Evolutionary conservation across 164 flowering plant genomes (phyloP), one percentile per base, ranked within the genome.

Genomic region (Vitis riparia): DNA sequence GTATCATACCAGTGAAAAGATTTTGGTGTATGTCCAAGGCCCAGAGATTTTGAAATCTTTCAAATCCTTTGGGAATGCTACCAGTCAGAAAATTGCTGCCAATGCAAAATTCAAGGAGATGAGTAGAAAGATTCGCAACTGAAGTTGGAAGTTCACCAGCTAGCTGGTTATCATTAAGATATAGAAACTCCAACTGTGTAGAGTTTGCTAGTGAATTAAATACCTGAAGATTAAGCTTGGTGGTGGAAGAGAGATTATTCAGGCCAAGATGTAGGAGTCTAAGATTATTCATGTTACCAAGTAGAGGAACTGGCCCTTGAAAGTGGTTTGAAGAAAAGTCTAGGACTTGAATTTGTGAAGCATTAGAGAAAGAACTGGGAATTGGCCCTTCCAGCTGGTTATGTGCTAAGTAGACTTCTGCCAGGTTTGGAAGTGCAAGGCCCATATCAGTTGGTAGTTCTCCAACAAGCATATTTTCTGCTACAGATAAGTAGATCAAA

Each of bases 261-360:
- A 29, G 1, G 12, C 69, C 75, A 9, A 72, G 59, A 59, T 59
- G 11, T 12, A 72, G 57, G 37, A 0, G 2, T 30, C 23, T 32
- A 16, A 72, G 75, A 10, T 59, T 32, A 1, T 58, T 65, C 65
- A 66, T 2, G 44, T 37, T 60, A 19, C 65, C 64, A 15, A 66
- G 53, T 27, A 51, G 13, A 15, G 75, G 75, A 19, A 72, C 9
- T 48, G 60, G 4, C 9, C 71, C 78, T 11, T 19, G 23, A 32
- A 75, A 61, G 3, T n/a, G 14, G 16, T 75, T 75, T 1, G 55
- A 32, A 47, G 74, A 60, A 14, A 75, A 62, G 27, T 75, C 78
- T 17, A 75, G 74, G 55, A 19, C 0, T 71, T 67, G 68, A 3
- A 75, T 67, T 8, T 13, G 60, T 0, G 75, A 73, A 27, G 66